Evolutionary conservation across 2,329 filamentous ascomycete species (phyloP).

Genomic region (Teratosphaeria nubilosa): DNA sequence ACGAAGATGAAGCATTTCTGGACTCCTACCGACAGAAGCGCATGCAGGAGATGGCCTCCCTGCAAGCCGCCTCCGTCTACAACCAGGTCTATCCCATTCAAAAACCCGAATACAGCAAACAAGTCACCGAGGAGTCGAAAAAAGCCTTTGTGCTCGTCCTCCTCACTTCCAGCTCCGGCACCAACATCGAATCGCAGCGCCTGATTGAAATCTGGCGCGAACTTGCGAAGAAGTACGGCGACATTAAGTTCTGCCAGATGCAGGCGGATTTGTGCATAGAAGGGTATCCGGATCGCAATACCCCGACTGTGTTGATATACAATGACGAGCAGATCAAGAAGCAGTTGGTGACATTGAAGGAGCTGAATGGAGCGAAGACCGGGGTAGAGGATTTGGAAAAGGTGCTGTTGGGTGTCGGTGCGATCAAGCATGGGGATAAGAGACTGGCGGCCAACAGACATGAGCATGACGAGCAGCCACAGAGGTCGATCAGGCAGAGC

Average conservation of each 20-base stretch:
- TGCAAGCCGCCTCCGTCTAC: constrained; percentile 69
- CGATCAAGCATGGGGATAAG: constrained; percentile 67
- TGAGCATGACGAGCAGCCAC: constrained; percentile 23
- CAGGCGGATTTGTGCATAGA: constrained; percentile 87
- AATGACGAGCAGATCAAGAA: constrained; percentile 83
- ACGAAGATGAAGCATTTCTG: constrained; percentile 87
- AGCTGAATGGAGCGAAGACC: constrained; percentile 62
- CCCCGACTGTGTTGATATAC: constrained; percentile 87
- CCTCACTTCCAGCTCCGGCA: constrained; percentile 65
- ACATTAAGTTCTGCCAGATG: constrained; percentile 97
- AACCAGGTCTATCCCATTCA: constrained; percentile 88
- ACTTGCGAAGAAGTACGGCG: constrained; percentile 74
- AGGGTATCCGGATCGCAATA: constrained; percentile 89
- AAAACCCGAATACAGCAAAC: constrained; percentile 83
- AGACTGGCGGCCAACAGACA: constrained; percentile 44
- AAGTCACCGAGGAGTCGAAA: constrained; percentile 83
- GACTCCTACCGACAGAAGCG: constrained; percentile 80
- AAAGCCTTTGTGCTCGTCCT: constrained; percentile 63
- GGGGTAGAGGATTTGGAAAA: constrained; percentile 64
- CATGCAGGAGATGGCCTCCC: constrained; percentile 65
- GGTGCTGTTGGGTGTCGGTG: constrained; percentile 71
- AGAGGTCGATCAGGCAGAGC: background rate
- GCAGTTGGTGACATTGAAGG: constrained; percentile 81
- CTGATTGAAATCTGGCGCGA: constrained; percentile 78
- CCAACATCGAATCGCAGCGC: constrained; percentile 75